These are phyloP conservation scores for Trichoderma atroviride DNA, from an alignment of 2,329 filamentous ascomycete genomes.

Conservation along the genomic window DNA sequence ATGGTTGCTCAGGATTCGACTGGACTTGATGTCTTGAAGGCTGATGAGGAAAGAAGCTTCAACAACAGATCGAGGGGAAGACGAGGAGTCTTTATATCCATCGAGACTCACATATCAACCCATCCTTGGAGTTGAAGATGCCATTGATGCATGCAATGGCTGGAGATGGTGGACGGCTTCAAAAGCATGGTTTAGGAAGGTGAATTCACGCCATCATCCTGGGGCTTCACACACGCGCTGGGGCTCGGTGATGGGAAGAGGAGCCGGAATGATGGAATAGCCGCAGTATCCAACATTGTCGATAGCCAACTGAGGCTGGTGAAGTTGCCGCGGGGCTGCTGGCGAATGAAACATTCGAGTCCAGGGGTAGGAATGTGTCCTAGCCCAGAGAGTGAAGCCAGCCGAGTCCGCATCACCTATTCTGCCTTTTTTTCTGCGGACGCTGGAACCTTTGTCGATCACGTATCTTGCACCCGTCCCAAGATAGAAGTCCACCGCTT, in stretches of 20 bases:
- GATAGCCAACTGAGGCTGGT: constrained; percentile 9
- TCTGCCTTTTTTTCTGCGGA: constrained; percentile 12
- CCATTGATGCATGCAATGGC: background rate
- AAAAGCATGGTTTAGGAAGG: constrained; percentile 26
- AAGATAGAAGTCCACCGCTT: constrained; percentile 25
- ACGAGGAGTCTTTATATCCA: constrained; percentile 21
- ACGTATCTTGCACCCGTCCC: constrained; percentile 13
- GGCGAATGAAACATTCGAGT: constrained; percentile 6
- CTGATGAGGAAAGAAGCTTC: constrained; percentile 15
- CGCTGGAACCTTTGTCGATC: constrained; percentile 26
- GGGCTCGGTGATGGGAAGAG: constrained; percentile 16
- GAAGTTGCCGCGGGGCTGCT: background rate
- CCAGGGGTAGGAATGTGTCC: background rate
- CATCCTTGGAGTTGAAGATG: background rate
- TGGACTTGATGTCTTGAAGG: constrained; percentile 19
- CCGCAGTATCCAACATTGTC: background rate
- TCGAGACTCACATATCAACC: background rate
- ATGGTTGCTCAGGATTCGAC: background rate
- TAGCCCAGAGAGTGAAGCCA: constrained; percentile 5
- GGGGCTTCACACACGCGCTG: constrained; percentile 9
- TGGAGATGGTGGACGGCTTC: background rate
- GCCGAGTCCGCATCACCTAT: constrained; percentile 16
- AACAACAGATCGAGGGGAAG: constrained; percentile 5
- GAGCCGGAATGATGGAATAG: constrained; percentile 19
- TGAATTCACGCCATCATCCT: constrained; percentile 14